phyloP scores from a whole-genome alignment of 2,329 filamentous ascomycete species.

The Thielaviopsis musarum region DNA sequence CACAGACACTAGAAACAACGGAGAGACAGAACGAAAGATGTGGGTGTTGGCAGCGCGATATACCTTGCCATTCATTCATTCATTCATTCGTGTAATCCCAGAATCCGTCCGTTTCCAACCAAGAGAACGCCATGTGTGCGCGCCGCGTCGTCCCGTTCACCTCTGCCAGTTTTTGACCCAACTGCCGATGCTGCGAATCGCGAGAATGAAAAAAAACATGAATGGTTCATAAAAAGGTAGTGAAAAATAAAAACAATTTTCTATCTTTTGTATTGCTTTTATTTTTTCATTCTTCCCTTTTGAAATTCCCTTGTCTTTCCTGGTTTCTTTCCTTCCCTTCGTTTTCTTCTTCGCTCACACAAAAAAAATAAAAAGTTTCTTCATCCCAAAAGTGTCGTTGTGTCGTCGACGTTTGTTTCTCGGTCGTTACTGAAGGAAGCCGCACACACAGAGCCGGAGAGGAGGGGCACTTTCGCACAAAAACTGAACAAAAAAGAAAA shows the following conservation, averaged over 20 bases:
- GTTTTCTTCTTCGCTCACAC: neutral
- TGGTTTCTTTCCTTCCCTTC: neutral
- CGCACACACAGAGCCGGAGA: neutral
- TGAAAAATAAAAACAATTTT: conserved; percentile 12
- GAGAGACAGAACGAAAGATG: too few species aligned
- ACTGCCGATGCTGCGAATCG: too few species aligned
- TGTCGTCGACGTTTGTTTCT: neutral
- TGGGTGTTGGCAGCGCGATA: too few species aligned
- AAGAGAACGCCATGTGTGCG: too few species aligned
- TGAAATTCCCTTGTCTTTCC: conserved; percentile 7
- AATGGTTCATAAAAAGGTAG: neutral
- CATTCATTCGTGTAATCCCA: too few species aligned
- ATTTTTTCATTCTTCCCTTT: conserved; percentile 4
- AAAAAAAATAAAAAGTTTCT: neutral
- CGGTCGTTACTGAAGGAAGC: conserved; percentile 10
- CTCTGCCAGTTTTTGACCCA: too few species aligned
- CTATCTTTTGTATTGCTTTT: conserved; percentile 13
- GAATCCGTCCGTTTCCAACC: too few species aligned
- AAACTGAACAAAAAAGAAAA: neutral
- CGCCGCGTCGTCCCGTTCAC: too few species aligned
- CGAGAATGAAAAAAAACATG: too few species aligned
- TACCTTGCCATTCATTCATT: too few species aligned
- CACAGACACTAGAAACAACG: too few species aligned
- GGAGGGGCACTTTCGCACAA: conserved; percentile 6
- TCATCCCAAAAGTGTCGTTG: neutral